phyloP scores from a whole-genome alignment of 75 land plant species.

The Pseudotsuga menziesii region DNA sequence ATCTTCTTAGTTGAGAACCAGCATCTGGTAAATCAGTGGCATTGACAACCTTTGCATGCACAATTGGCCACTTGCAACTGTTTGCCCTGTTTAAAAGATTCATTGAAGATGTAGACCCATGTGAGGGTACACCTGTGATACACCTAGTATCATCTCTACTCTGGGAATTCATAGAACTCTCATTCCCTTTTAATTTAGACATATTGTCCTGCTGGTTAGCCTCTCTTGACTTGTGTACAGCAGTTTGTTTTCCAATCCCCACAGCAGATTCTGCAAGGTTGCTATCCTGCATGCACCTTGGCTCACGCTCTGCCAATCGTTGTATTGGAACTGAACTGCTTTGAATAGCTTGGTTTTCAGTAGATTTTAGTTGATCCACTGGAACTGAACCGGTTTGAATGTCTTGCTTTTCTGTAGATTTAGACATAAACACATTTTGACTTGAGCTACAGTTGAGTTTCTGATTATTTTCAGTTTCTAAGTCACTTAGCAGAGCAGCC shows the following conservation, averaged over 20 bases:
- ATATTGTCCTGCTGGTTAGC: neutral
- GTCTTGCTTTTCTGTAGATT: constrained; percentile 5
- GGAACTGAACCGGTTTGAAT: constrained; percentile 3
- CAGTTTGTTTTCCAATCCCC: neutral
- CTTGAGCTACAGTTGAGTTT: neutral
- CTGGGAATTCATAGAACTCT: neutral
- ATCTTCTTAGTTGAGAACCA: constrained; percentile 32
- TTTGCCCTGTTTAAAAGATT: constrained; percentile 40
- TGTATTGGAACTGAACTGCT: neutral
- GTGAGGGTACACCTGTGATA: constrained; percentile 8
- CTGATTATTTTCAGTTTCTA: neutral
- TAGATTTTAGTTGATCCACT: neutral
- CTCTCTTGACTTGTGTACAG: neutral
- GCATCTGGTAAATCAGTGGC: constrained; percentile 27
- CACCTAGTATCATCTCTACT: neutral
- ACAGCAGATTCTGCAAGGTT: constrained; percentile 1
- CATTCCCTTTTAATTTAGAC: neutral
- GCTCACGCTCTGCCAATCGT: neutral
- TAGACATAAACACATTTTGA: neutral
- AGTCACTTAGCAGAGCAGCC: neutral
- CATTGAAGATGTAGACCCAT: constrained; percentile 43
- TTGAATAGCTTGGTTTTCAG: constrained; percentile 4
- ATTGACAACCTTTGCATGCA: constrained; percentile 42
- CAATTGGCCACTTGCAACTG: constrained; percentile 54
- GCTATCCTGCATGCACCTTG: neutral